A percentile compares a stretch with the other conserved stretches of the same genome.
These are phyloP conservation scores for Plasmodium fragile DNA, from an alignment of 169 alveolate genomes.

Conservation along the genomic window DNA sequence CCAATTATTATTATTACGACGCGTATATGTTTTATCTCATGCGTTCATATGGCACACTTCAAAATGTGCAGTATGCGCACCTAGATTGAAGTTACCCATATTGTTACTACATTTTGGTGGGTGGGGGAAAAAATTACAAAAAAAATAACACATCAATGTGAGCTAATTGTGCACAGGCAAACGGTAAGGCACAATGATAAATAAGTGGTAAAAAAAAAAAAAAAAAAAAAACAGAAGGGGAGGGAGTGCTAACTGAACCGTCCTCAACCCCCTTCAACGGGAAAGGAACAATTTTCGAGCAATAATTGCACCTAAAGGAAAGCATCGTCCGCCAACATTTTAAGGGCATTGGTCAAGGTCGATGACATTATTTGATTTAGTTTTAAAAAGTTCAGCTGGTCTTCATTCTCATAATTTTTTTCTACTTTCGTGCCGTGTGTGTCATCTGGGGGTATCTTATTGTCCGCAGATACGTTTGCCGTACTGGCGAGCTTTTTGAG, in stretches of 20 bases:
- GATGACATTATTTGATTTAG: constrained; percentile 54
- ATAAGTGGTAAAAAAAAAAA: background rate
- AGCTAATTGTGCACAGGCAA: background rate
- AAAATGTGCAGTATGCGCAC: background rate
- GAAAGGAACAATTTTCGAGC: background rate
- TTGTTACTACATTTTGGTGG: background rate
- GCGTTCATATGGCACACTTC: background rate
- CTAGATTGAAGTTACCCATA: background rate
- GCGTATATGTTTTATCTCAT: background rate
- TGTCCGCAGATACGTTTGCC: background rate
- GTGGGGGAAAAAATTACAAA: background rate
- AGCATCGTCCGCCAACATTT: constrained; percentile 37
- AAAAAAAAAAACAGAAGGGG: too few species aligned
- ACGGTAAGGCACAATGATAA: background rate
- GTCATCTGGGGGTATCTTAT: background rate
- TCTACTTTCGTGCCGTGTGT: background rate
- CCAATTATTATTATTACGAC: background rate
- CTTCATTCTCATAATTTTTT: constrained; percentile 15
- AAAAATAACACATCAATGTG: background rate
- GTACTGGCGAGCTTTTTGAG: background rate
- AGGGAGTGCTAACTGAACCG: background rate
- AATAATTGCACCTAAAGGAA: constrained; percentile 3
- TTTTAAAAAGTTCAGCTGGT: constrained; percentile 19
- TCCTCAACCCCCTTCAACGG: background rate
- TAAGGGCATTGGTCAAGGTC: constrained; percentile 36